A percentile compares a stretch with the other conserved stretches of the same genome.
phyloP scores from a whole-genome alignment of 352 stramenopile species.

The Paralagenidium karlingii region DNA sequence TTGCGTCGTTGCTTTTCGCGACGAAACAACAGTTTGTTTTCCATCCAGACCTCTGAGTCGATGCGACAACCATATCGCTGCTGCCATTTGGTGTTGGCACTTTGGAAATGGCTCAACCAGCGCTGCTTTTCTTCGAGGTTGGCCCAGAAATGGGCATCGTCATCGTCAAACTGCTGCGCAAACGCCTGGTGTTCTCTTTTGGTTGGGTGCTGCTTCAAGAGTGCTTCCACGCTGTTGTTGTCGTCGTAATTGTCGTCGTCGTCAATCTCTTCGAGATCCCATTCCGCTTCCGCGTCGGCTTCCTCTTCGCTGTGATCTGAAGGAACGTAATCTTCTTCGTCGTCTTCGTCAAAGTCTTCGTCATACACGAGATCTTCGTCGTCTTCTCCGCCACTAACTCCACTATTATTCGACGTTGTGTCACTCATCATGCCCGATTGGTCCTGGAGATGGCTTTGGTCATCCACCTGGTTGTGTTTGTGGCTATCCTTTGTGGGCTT shows the following conservation, averaged over 20 bases:
- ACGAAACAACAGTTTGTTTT: slow-evolving; percentile 11
- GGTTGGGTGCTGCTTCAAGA: neutral
- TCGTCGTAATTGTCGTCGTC: neutral
- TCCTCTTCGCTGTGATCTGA: slow-evolving; percentile 7
- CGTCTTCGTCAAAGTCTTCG: slow-evolving; percentile 12
- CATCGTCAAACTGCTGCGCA: slow-evolving; percentile 12
- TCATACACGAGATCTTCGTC: slow-evolving; percentile 1
- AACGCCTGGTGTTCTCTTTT: no score
- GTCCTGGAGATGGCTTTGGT: neutral
- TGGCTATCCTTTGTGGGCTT: no score
- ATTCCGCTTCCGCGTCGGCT: slow-evolving; percentile 9
- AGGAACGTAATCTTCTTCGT: slow-evolving; percentile 15
- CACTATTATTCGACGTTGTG: neutral
- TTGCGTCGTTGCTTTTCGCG: slow-evolving; percentile 9
- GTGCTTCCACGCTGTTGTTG: neutral
- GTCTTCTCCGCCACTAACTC: neutral
- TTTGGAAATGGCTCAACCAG: slow-evolving; percentile 12
- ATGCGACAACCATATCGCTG: slow-evolving; percentile 23
- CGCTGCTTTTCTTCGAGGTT: slow-evolving; percentile 13
- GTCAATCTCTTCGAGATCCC: no score
- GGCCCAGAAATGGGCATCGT: slow-evolving; percentile 21
- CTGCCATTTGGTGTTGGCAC: slow-evolving; percentile 12
- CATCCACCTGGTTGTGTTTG: slow-evolving; percentile 1
- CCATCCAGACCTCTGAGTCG: slow-evolving; percentile 15
- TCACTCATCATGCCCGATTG: neutral